Percentiles rank a stretch among this genome's conserved stretches.
These are phyloP conservation scores for Avicennia marina DNA, from an alignment of 257 asterid species.

Conservation along the genomic window DNA sequence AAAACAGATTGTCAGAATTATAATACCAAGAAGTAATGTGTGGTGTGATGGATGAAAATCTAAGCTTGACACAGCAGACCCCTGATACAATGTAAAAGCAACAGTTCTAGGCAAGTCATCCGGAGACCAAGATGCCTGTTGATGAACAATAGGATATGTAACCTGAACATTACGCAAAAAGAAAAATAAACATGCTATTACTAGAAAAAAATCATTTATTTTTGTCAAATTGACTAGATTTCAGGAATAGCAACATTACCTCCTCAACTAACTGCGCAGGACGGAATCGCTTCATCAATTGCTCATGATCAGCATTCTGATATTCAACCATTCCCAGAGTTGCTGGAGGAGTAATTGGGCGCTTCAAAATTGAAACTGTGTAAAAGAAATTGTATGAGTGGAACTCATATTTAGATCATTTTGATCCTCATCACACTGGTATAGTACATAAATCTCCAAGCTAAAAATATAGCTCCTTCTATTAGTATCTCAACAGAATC, in stretches of 20 bases:
- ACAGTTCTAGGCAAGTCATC: constrained; percentile 95
- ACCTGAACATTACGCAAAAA: constrained; percentile 44
- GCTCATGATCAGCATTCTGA: constrained; percentile 86
- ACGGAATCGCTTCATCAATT: constrained; percentile 79
- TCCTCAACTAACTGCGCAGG: constrained; percentile 89
- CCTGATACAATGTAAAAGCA: constrained; percentile 84
- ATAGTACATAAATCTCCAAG: neutral
- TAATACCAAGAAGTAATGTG: constrained; percentile 73
- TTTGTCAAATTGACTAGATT: neutral
- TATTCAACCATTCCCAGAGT: constrained; percentile 84
- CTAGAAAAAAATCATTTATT: neutral
- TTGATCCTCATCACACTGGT: neutral
- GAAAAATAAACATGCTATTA: constrained; percentile 14
- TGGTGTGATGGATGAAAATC: constrained; percentile 92
- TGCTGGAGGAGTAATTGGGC: constrained; percentile 76
- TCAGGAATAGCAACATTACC: constrained; percentile 36
- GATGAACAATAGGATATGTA: constrained; percentile 83
- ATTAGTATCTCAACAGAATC: constrained; percentile 7
- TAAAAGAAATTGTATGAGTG: neutral
- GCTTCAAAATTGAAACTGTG: constrained; percentile 75
- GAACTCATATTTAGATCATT: neutral
- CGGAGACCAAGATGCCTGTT: constrained; percentile 67
- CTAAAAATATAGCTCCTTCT: neutral
- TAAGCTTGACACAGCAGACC: constrained; percentile 76
- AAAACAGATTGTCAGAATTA: constrained; percentile 11